Base-by-base conservation (phyloP, 305 asterid genomes). In the Andrographis paniculata region DNA sequence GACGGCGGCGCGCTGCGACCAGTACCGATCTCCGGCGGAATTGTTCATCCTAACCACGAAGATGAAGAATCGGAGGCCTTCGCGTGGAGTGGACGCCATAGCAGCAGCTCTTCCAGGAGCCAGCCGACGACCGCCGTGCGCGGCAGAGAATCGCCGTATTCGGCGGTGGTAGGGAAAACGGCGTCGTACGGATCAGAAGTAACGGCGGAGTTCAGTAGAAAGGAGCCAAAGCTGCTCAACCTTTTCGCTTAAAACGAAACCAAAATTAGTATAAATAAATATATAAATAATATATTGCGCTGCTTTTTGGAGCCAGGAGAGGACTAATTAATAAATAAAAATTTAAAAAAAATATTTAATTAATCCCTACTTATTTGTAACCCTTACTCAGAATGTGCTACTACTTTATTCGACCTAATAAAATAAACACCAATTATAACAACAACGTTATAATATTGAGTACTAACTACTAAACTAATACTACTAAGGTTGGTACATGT, bases 181-280 rank as follows among this genome's bases (percentile, higher is more conserved):
- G 65, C 65, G 58, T 78, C 88, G 61, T 50, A 59, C 3, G 73
- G 52, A 48, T 72, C 78, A 61, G 93, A 76, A 22, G 41, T 62
- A 43, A 63, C 77, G 48, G 60, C 69, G 68, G 68, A 56, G 48
- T 79, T 59, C 46, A 81, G 79, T 54, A 61, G 65, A 59, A 69
- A 78, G 67, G 74, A 67, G 71, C 91, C 95, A 70, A 84, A 78
- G 66, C 95, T 87, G 62, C 80, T 87, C 56, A 87, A 87, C 65
- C 82, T 87, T 43, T 80, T 87, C 54, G 75, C 48, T 28, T 78
- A 61, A 70, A 33, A 24, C 30, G n/a, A n/a, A n/a, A n/a, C n/a
- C n/a, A n/a, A n/a, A n/a, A n/a, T n/a, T n/a, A n/a, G n/a, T n/a
- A n/a, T n/a, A n/a, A n/a, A n/a, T n/a, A n/a, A n/a, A n/a, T n/a